These are phyloP conservation scores for Boletus reticuloceps DNA, from an alignment of 768 basidiomycete species.

Conservation along the genomic window DNA sequence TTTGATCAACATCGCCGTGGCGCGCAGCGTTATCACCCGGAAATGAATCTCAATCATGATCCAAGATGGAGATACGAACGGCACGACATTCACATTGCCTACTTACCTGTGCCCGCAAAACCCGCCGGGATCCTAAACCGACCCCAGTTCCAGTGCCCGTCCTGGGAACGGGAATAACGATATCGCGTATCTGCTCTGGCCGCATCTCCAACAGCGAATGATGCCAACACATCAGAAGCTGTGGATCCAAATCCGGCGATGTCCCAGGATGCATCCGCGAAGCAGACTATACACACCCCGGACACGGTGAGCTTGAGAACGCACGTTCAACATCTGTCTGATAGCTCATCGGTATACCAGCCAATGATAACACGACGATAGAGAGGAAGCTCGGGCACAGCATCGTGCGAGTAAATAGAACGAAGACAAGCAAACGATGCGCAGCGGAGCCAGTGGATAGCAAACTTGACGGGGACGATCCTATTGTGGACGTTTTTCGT, in stretches of 20 bases:
- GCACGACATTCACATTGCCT: too few relatives aligned
- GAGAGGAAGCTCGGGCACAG: neutral
- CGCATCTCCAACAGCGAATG: conserved; percentile 28
- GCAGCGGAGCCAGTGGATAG: neutral
- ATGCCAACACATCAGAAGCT: conserved; percentile 40
- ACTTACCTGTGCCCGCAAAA: conserved; percentile 39
- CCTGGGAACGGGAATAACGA: conserved; percentile 25
- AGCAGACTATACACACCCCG: neutral
- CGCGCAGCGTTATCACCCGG: too few relatives aligned
- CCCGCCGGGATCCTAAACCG: conserved; percentile 14
- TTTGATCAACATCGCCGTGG: too few relatives aligned
- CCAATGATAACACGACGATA: conserved; percentile 8
- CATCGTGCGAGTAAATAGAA: neutral
- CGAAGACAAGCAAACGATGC: neutral
- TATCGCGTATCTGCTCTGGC: conserved; percentile 38
- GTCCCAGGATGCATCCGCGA: conserved; percentile 34
- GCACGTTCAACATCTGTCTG: neutral
- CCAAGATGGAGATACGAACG: too few relatives aligned
- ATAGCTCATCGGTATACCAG: neutral
- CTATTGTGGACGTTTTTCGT: too few relatives aligned
- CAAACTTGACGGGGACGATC: neutral
- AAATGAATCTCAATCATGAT: too few relatives aligned
- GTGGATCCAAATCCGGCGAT: conserved; percentile 45
- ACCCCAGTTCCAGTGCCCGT: conserved; percentile 31
- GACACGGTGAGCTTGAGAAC: neutral